phyloP scores from a whole-genome alignment of 106 monocot genomes.

The Amphibolis antarctica region DNA sequence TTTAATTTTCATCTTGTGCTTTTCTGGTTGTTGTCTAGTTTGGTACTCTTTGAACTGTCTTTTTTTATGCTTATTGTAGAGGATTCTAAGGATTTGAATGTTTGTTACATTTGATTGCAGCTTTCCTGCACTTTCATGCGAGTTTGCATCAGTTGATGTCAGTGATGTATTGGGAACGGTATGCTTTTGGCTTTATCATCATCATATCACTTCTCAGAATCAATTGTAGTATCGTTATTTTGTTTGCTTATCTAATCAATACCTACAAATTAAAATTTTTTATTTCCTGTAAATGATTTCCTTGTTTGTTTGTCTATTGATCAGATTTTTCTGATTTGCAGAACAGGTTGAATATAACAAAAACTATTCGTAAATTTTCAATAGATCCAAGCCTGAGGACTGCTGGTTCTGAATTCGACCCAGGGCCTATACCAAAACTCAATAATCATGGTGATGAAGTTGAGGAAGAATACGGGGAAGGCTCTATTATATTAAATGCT shows the following conservation, averaged over 20 bases:
- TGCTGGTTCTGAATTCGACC: conserved; percentile 79
- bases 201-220: not conserved
- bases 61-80: not conserved
- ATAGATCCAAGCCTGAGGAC: conserved; percentile 75
- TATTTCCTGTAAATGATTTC: not conserved
- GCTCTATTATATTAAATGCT: conserved; percentile 45
- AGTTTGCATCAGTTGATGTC: conserved; percentile 98
- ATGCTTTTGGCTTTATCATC: conserved; percentile 18
- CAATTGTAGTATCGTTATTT: not conserved
- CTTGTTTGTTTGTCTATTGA: not conserved
- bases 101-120: conserved; percentile 26
- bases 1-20: no score
- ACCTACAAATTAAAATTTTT: not conserved
- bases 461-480: conserved; percentile 65
- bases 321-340: conserved; percentile 38
- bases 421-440: conserved; percentile 71
- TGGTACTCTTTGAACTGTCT: not conserved
- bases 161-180: conserved; percentile 95
- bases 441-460: conserved; percentile 84
- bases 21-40: no score
- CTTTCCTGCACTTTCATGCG: conserved; percentile 97
- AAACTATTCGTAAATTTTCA: conserved; percentile 93
- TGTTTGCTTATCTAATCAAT: not conserved
- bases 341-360: conserved; percentile 96
- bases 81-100: not conserved